A percentile compares a stretch with the other conserved stretches of the same genome.
Conservation (phyloP, 139 green algal species). For the Auxenochlorella protothecoides region DNA sequence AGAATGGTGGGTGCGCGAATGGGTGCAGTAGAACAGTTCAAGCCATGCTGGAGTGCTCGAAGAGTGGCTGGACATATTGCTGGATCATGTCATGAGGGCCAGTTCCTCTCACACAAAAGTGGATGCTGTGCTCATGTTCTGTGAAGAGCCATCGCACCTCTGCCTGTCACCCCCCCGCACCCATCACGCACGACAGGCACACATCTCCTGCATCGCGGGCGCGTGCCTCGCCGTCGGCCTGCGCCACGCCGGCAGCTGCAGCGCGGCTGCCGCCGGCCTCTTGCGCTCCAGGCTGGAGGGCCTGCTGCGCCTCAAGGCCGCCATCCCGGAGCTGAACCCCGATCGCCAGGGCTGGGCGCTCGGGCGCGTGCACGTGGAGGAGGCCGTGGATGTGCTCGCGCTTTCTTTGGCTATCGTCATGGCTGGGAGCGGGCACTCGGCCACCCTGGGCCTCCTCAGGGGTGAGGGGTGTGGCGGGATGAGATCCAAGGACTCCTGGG, state of each 20-base stretch:
- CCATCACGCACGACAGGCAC: constrained; percentile 21
- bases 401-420: constrained; percentile 80
- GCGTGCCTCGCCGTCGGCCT: constrained; percentile 81
- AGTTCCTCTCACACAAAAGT: too few species aligned
- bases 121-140: not conserved
- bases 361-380: not conserved
- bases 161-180: not conserved
- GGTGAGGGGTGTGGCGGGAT: constrained; percentile 20
- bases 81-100: not conserved
- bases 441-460: constrained; percentile 74
- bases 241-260: constrained; percentile 63
- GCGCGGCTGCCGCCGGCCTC: constrained; percentile 28
- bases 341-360: constrained; percentile 6
- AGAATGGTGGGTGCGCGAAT: too few species aligned
- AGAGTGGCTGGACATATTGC: not conserved
- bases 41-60: not conserved
- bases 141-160: not conserved
- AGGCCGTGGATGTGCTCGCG: constrained; percentile 2
- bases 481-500: not conserved
- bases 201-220: constrained; percentile 50
- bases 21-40: too few species aligned
- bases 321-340: constrained; percentile 29
- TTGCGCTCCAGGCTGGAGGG: constrained; percentile 44
- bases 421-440: constrained; percentile 83
- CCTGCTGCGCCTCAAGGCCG: constrained; percentile 61